These are phyloP conservation scores for Colletotrichum sidae DNA, from an alignment of 2,329 filamentous ascomycete species.

Conservation along the genomic window DNA sequence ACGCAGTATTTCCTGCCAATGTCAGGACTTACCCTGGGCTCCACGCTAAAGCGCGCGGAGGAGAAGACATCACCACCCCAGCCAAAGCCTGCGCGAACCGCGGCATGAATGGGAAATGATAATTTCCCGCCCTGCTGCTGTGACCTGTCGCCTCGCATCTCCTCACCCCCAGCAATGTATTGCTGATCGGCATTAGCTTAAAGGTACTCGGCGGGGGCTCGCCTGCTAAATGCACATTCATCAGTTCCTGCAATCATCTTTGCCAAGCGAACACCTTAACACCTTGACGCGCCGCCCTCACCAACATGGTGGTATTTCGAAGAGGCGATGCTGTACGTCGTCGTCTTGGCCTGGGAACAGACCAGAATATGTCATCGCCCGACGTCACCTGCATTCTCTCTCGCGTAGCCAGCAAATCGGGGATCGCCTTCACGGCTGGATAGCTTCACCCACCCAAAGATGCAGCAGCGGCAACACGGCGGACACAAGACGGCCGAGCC, in stretches of 20 bases:
- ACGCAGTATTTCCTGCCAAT: too few species aligned
- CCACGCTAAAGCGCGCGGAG: not conserved
- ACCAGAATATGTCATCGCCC: constrained; percentile 5
- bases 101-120: constrained; percentile 16
- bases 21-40: too few species aligned
- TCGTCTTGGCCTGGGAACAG: constrained; percentile 21
- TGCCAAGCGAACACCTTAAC: constrained; percentile 23
- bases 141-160: constrained; percentile 16
- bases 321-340: not conserved
- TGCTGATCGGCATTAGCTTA: constrained; percentile 29
- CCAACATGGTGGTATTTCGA: too few species aligned
- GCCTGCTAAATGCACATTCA: constrained; percentile 20
- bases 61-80: not conserved
- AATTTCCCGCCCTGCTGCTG: not conserved
- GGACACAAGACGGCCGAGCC: not conserved
- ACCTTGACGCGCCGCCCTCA: not conserved
- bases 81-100: not conserved
- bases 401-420: constrained; percentile 14
- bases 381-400: constrained; percentile 4
- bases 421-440: constrained; percentile 11
- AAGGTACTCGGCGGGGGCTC: constrained; percentile 23
- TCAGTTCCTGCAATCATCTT: constrained; percentile 27
- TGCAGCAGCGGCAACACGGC: constrained; percentile 6
- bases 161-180: constrained; percentile 7
- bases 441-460: constrained; percentile 15